phyloP scores from a whole-genome alignment of 805 yeast genomes.

The Wickerhamomyces silvicola region DNA sequence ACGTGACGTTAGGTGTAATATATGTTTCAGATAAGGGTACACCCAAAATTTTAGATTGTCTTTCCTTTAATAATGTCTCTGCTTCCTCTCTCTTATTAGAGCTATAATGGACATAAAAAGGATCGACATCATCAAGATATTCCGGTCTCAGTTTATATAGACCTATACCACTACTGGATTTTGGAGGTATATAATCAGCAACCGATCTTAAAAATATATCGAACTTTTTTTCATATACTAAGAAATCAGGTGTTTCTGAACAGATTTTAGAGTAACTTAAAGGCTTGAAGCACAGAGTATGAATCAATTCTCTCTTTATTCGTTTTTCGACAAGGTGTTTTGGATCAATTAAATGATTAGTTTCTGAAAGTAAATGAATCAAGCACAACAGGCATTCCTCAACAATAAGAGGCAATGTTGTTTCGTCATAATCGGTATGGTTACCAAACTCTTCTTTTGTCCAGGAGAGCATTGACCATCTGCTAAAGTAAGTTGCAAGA shows the following conservation, averaged over 20 bases:
- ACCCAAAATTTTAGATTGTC: slow-evolving; percentile 34
- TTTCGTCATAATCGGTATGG: slow-evolving; percentile 36
- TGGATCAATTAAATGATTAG: slow-evolving; percentile 47
- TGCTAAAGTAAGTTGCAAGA: slow-evolving; percentile 49
- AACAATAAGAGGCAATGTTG: slow-evolving; percentile 52
- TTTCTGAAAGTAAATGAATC: slow-evolving; percentile 63
- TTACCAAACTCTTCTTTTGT: slow-evolving; percentile 34
- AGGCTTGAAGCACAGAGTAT: slow-evolving; percentile 71
- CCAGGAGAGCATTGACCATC: slow-evolving; percentile 68
- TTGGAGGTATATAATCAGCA: slow-evolving; percentile 59
- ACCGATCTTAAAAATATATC: slow-evolving; percentile 51
- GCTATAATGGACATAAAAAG: slow-evolving; percentile 73
- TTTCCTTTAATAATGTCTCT: slow-evolving; percentile 50
- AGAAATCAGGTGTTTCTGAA: slow-evolving; percentile 66
- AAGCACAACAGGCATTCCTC: slow-evolving; percentile 74
- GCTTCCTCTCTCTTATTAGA: slow-evolving; percentile 83
- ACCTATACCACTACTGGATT: slow-evolving; percentile 52
- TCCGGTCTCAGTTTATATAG: slow-evolving; percentile 60
- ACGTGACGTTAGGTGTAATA: slow-evolving; percentile 45
- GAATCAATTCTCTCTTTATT: slow-evolving; percentile 69
- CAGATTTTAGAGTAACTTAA: slow-evolving; percentile 66
- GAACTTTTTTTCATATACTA: slow-evolving; percentile 66
- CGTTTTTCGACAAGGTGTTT: slow-evolving; percentile 43
- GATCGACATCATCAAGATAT: slow-evolving; percentile 54
- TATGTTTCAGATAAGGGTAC: slow-evolving; percentile 42